Evolutionary conservation across 495 filamentous ascomycete species (phyloP), one percentile per base, ranked within the genome.

Genomic region (Penicillium steckii): DNA sequence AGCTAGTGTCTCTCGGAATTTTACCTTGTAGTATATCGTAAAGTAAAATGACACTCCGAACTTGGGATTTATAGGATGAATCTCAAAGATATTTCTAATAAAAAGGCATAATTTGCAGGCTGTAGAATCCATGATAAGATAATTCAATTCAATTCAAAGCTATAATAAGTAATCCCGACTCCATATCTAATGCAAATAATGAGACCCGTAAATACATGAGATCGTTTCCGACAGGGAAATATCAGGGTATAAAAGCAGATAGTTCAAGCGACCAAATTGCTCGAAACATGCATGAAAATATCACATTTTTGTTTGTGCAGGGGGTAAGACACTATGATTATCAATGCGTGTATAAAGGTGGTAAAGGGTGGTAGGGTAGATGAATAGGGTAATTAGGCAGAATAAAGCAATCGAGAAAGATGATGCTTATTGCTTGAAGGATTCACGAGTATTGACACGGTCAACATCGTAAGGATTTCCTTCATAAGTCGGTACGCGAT

Each of bases 381-480:
- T 4, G 15, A 18, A n/a, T n/a, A n/a, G n/a, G n/a, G 35, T 43
- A 19, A 30, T 29, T 23, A 17, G 21, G 22, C 8, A 33, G 19
- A 35, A 17, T 18, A 32, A 13, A 13, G 26, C 5, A 23, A 3
- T 25, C 35, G 12, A 15, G 8, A n/a, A 32, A 25, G 17, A 21
- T 8, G 12, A 15, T 13, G 21, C 22, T 49, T 46, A 56, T 18
- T 45, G 4, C 25, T 72, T 72, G 60, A 75, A 73, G 10, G 72
- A 76, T 24, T 77, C 71, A 18, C 57, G 66, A 9, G 74, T 76
- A 60, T 77, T 64, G 46, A 77, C 72, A 23, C 71, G 71, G 48
- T 77, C 74, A 59, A 75, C 59, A 44, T 71, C 70, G 55, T 72
- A 77, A 1, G 74, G 72, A 46, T 74, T 75, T 18, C 67, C 74